Evolutionary conservation across 495 filamentous ascomycete species (phyloP), one percentile per base, ranked within the genome.

Genomic region (Bombardia bombarda): DNA sequence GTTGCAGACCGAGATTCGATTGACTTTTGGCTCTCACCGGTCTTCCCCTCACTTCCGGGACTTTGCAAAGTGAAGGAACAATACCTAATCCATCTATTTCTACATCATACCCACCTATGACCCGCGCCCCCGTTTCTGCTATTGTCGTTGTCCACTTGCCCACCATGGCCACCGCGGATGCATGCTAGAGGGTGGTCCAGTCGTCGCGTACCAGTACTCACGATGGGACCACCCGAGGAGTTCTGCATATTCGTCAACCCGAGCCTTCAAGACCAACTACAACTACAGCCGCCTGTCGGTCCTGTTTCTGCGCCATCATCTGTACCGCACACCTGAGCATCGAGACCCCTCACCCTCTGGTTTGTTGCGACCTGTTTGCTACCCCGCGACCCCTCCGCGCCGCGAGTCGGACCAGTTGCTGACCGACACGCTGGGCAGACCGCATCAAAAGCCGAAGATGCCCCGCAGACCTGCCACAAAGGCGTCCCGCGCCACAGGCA

Each of bases 201-300:
- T 66, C 54, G 58, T 56, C 44, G 51, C 55, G 52, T 47, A 26
- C 50, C 43, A 48, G 40, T 50, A 52, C 66, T 66, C 62, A 58
- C 61, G 55, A 73, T 73, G 70, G 68, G 61, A 67, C 68, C 70
- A 69, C 70, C 68, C 70, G 70, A 67, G 21, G 57, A 55, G 52
- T 51, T 46, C 48, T 56, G 44, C 41, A 40, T 54, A 25, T 21
- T 53, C 48, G 46, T 30, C 47, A 45, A 26, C 40, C 26, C 50
- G 42, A 56, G 47, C 38, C 33, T 43, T 20, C 25, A 20, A 22
- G 30, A 28, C 13, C 30, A 20, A 23, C 22, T 28, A 25, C 18
- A 16, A 30, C 23, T n/a, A n/a, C n/a, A n/a, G n/a, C 6, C 25
- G 25, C 25, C 6, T 7, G 25, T 28, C 25, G 25, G 25, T 28